Base-by-base conservation (phyloP, 306 rosid genomes). In the Senna siamea region DNA sequence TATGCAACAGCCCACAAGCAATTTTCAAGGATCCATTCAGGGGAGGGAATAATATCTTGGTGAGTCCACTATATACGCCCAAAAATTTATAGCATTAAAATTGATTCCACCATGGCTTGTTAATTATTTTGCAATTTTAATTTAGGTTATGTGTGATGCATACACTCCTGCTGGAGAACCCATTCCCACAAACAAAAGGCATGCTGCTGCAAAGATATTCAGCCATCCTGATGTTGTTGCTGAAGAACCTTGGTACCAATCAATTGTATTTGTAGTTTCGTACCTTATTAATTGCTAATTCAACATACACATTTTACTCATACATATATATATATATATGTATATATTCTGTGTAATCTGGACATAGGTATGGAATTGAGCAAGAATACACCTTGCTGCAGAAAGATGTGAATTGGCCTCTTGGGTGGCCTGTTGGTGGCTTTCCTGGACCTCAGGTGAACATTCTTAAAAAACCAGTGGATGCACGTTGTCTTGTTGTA, bases 301-400 rank as follows among this genome's bases (percentile, higher is more conserved):
- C 1, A 26, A 26, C 30, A 26, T 26, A 26, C 2, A 26, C 30
- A 26, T 26, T 26, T 26, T 26, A 3, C 2, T 26, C 30, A 26
- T 26, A 26, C 30, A 3, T 26, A 3, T 26, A 26, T 26, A 26
- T 26, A 26, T 26, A 26, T 26, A 26, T 26, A 3, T 26, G 3
- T 26, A 26, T 1, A 26, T 26, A 3, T 26, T 26, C 2, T 26
- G 30, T 26, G 30, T 26, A 26, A 26, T 26, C 30, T 26, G 30
- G 30, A 26, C 3, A 65, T 76, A 92, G 97, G 97, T 93, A 82
- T 69, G 98, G 98, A 35, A 80, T 93, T 57, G 98, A 93, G 82
- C 98, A 93, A 41, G 98, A 93, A 84, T 93, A 93, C 84, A 93
- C 93, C 79, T 86, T 93, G 93, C 59, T 93, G 86, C 95, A 93